phyloP scores from a whole-genome alignment of 192 early-diverging fungal species.

The Entophlyctis luteolus region DNA sequence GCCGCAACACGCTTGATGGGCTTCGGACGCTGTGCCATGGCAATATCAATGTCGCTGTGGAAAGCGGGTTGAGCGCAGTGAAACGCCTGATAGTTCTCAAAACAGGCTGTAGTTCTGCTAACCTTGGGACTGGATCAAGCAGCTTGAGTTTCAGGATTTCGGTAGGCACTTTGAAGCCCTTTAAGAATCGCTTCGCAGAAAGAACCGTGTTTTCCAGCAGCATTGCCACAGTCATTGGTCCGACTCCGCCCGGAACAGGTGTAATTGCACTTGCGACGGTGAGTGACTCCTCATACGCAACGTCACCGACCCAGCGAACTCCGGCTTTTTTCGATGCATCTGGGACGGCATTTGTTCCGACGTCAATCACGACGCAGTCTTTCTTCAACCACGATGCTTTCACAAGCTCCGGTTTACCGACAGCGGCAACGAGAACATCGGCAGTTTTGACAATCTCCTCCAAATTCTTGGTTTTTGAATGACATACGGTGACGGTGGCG shows the following conservation, averaged over 20 bases:
- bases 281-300: conserved; percentile 71
- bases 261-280: conserved; percentile 79
- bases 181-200: conserved; percentile 70
- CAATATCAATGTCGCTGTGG: conserved; percentile 87
- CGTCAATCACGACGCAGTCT: conserved; percentile 92
- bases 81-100: not conserved
- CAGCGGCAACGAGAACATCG: conserved; percentile 89
- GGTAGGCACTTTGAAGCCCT: conserved; percentile 36
- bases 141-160: conserved; percentile 63
- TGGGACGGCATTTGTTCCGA: conserved; percentile 88
- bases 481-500: conserved; percentile 94
- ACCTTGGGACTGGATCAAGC: conserved; percentile 71
- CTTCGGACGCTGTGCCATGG: conserved; percentile 83
- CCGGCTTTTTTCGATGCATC: conserved; percentile 89
- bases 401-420: conserved; percentile 74
- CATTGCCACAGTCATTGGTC: conserved; percentile 99
- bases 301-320: conserved; percentile 88
- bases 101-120: not conserved
- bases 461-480: conserved; percentile 76
- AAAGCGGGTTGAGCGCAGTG: not conserved
- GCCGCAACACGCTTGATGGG: conserved; percentile 68
- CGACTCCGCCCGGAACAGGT: conserved; percentile 98
- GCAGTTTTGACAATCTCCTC: conserved; percentile 71
- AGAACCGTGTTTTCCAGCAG: conserved; percentile 83
- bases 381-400: conserved; percentile 93